Evolutionary conservation across 2,329 filamentous ascomycete species (phyloP).

Genomic region (Lachnellula occidentalis): DNA sequence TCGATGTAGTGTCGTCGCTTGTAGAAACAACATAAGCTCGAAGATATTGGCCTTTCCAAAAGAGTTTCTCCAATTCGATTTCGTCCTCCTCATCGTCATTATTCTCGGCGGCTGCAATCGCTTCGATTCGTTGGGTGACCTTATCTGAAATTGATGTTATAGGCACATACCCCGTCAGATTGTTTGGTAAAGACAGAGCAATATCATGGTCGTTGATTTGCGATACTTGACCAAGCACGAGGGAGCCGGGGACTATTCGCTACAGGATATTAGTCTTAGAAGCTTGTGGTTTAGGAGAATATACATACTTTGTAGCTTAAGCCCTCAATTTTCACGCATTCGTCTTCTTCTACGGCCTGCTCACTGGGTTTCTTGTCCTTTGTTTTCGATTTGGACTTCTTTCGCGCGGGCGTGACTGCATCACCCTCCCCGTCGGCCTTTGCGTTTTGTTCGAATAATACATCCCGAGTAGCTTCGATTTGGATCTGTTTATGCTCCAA

Average conservation of each 20-base stretch:
- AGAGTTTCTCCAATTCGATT: conserved; percentile 69
- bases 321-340: conserved; percentile 70
- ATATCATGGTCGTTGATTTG: conserved; percentile 77
- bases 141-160: conserved; percentile 85
- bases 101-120: conserved; percentile 54
- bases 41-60: conserved; percentile 80
- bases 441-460: conserved; percentile 71
- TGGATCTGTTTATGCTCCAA: conserved; percentile 96
- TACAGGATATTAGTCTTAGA: conserved; percentile 30
- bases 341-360: conserved; percentile 40
- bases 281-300: neutral
- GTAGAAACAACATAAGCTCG: conserved; percentile 79
- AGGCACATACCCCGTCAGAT: conserved; percentile 81
- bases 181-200: conserved; percentile 82
- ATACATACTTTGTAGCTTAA: conserved; percentile 76
- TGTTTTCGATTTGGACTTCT: conserved; percentile 49
- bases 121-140: conserved; percentile 70
- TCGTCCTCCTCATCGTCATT: conserved; percentile 52
- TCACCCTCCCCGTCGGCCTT: conserved; percentile 33
- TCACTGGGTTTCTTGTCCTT: conserved; percentile 50
- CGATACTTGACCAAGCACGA: conserved; percentile 81
- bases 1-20: conserved; percentile 52
- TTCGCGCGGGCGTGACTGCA: conserved; percentile 28
- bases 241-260: conserved; percentile 78
- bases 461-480: conserved; percentile 87